Base-by-base conservation (phyloP, 768 basidiomycete species). In the Auricularia cornea region DNA sequence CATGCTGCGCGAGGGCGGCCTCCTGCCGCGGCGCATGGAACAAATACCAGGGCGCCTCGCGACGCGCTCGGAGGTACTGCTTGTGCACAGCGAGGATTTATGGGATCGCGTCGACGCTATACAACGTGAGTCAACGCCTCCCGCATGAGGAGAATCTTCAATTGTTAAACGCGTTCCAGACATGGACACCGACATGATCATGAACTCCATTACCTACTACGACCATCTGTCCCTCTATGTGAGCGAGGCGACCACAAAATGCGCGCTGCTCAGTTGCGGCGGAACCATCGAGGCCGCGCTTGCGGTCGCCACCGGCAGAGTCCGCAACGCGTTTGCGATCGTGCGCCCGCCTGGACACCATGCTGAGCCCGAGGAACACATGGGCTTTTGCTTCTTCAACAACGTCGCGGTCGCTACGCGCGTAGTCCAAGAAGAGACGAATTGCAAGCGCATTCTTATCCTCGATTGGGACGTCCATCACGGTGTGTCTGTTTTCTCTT, bases 331-430 rank as follows among this genome's bases (percentile, higher is more conserved):
- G 0, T 89, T 99, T 72, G 97, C 97, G 2, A 92, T 98, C 65
- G 95, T 98, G 38, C 84, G 97, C 61, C 97, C 97, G 14, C 97
- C 97, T 0, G 97, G 97, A 0, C 97, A 99, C 72, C 97, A 99
- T 70, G 95, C 97, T 5, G 97, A 99, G 72, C 97, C 97, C 3
- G 92, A 97, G 67, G 90, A 95, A 71, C 91, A 93, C 66, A 98
- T 98, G 95, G 97, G 97, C 1, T 99, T 99, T 74, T 98, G 97
- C 75, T 97, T 99, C 79, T 97, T 94, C 78, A 99, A 99, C 74
- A 99, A 99, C 71, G 94, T 96, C 35, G 89, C 97, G 0, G 90
- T 99, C 18, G 95, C 95, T 1, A 84, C 92, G 23, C 84, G 85
- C 69, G 90, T 94, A 29, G 85, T 90, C 23, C 88, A 92, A 71